Conservation (phyloP, 2,329 filamentous ascomycete species). For the Ophiostoma perfectum region DNA sequence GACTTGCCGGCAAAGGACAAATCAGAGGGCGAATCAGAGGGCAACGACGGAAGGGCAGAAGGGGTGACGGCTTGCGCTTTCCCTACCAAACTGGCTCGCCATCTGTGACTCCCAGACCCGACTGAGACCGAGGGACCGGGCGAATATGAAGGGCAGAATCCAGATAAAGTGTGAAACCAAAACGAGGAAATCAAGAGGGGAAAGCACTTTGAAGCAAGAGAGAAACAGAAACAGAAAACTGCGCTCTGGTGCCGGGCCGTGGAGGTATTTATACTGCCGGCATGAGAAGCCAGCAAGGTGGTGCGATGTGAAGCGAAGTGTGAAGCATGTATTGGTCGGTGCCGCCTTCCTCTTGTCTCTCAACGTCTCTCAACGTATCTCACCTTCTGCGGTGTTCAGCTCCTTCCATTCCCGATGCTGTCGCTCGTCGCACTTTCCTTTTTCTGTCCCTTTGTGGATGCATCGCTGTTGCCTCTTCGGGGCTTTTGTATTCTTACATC, state of each 20-base stretch:
- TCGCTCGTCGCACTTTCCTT: neutral
- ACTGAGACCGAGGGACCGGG: constrained; percentile 16
- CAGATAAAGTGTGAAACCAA: neutral
- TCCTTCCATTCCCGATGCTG: neutral
- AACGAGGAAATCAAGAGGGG: neutral
- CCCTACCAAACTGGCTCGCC: constrained; percentile 9
- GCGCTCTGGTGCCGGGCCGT: constrained; percentile 25
- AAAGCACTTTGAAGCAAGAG: neutral
- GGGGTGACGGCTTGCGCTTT: constrained; percentile 15
- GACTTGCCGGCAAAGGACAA: neutral
- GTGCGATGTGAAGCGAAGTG: neutral
- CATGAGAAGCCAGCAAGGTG: neutral
- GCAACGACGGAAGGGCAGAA: constrained; percentile 11
- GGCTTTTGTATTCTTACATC: neutral
- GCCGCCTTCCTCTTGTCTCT: neutral
- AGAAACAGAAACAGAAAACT: constrained; percentile 9
- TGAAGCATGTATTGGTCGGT: neutral
- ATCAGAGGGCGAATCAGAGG: neutral
- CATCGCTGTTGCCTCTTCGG: neutral
- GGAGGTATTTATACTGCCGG: constrained; percentile 36
- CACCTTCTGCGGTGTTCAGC: no score
- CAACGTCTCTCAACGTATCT: neutral
- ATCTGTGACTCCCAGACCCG: constrained; percentile 11
- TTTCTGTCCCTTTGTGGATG: neutral
- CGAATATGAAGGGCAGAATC: neutral